Evolutionary conservation across 139 green algal species (phyloP).

Genomic region (Haematococcus lacustris): DNA sequence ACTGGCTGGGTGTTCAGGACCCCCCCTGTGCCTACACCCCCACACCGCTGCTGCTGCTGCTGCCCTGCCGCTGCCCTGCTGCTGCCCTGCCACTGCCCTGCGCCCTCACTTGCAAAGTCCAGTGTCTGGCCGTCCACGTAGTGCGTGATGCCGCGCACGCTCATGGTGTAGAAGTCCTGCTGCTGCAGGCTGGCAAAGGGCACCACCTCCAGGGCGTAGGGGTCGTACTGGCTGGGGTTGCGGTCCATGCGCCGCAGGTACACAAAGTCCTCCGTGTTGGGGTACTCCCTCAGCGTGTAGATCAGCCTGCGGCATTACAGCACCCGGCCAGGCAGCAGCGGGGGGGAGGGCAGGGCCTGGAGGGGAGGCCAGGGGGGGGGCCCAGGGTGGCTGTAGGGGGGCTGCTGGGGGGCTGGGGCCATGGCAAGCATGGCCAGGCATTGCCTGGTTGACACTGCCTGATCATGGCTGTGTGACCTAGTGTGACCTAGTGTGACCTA

Average conservation of each 20-base stretch:
- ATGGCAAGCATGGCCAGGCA: background rate
- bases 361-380: background rate
- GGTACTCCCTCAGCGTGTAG: conserved; percentile 49
- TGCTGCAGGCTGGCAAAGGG: conserved; percentile 39
- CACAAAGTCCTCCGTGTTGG: conserved; percentile 67
- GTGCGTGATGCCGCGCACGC: conserved; percentile 62
- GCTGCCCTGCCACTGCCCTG: too few species aligned
- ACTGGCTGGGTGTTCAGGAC: too few species aligned
- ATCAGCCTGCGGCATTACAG: conserved; percentile 51
- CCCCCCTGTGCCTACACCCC: too few species aligned
- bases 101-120: conserved; percentile 72
- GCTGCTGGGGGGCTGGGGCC: background rate
- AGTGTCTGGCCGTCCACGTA: conserved; percentile 48
- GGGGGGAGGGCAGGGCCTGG: too few species aligned
- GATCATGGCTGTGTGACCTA: background rate
- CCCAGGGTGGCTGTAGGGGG: too few species aligned
- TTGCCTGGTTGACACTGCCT: background rate
- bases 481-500: background rate
- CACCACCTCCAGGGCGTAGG: conserved; percentile 69
- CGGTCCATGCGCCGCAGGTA: conserved; percentile 52
- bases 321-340: background rate
- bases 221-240: conserved; percentile 60
- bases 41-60: too few species aligned
- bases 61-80: too few species aligned
- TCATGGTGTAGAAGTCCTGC: conserved; percentile 76